phyloP scores from a whole-genome alignment of 768 basidiomycete species.

The Termitomyces sp. region DNA sequence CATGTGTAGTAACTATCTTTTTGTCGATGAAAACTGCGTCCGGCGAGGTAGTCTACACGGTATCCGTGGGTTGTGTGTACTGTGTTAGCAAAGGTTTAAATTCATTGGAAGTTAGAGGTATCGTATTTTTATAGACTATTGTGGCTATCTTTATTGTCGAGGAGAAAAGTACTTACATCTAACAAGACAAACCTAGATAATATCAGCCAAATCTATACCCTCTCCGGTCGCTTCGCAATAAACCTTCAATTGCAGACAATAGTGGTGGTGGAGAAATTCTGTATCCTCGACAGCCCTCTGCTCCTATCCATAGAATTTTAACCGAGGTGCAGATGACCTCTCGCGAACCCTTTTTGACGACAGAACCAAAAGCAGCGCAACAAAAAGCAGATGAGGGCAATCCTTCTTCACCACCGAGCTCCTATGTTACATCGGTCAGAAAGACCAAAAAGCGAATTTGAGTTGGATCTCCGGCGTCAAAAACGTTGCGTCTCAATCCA shows the following conservation, averaged over 20 bases:
- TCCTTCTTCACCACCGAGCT: slow-evolving; percentile 52
- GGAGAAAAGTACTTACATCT: too few species aligned
- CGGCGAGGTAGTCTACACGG: too few species aligned
- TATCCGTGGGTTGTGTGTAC: too few species aligned
- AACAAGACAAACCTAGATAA: too few species aligned
- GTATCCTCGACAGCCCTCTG: slow-evolving; percentile 61
- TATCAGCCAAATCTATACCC: slow-evolving; percentile 39
- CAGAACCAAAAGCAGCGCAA: slow-evolving; percentile 24
- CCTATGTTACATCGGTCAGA: slow-evolving; percentile 49
- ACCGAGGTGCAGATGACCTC: slow-evolving; percentile 13
- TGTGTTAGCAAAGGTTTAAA: too few species aligned
- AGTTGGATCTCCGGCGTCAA: slow-evolving; percentile 53
- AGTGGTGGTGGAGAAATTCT: slow-evolving; percentile 89
- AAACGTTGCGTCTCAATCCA: slow-evolving; percentile 33
- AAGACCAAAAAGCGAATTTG: slow-evolving; percentile 74
- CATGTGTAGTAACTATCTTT: too few species aligned
- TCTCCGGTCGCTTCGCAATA: slow-evolving; percentile 46
- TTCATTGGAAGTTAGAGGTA: too few species aligned
- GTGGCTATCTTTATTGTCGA: too few species aligned
- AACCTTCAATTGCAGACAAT: slow-evolving; percentile 70
- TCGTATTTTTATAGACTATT: too few species aligned
- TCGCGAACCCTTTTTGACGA: slow-evolving; percentile 18
- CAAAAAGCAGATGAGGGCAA: slow-evolving; percentile 23
- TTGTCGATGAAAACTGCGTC: too few species aligned
- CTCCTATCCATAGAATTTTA: slow-evolving; percentile 24